Evolutionary conservation across 805 yeast genomes (phyloP), one percentile per base, ranked within the genome.

Genomic region (Nematodospora valgi): DNA sequence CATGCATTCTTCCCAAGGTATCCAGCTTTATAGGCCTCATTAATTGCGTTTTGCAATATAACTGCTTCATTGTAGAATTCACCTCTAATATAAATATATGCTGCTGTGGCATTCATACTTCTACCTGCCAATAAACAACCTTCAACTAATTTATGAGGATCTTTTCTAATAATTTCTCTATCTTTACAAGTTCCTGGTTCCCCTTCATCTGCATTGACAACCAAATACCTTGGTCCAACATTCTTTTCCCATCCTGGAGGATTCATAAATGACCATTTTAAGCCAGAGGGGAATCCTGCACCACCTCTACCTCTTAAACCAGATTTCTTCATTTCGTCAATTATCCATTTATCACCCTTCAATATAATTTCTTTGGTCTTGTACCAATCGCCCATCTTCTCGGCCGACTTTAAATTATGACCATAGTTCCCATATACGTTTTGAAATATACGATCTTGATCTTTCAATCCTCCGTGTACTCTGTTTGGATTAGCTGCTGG

Each of bases 211-310:
- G 95, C 95, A 61, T 86, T 86, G 51, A 86, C 87, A 32, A 86
- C 94, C 48, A 86, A 72, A 58, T 85, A 85, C 54, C 95, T 76
- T 42, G 95, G 93, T n/a, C 95, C 95, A 11, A 64, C 65, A 63
- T 86, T 86, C 56, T 86, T 86, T 43, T 86, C 94, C 95, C 95
- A 86, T 40, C 93, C 93, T 37, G 95, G 95, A 30, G 95, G 95
- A 64, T 86, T 86, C 95, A 86, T 86, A 58, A 86, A 86, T 16
- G 93, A 83, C 94, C 94, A 86, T 63, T 86, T 86, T 54, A 86
- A 74, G 21, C 95, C 95, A 16, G 88, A 78, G 36, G 95, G 95
- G 72, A 86, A 86, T 12, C 95, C 95, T 30, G 95, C 95, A 54
- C 95, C 95, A 40, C 95, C 95, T 62, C 95, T 78, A 40, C 95